A percentile compares a stretch with the other conserved stretches of the same genome.
Conservation (phyloP, 805 yeast species). For the Barnettozyma wickerhamii region DNA sequence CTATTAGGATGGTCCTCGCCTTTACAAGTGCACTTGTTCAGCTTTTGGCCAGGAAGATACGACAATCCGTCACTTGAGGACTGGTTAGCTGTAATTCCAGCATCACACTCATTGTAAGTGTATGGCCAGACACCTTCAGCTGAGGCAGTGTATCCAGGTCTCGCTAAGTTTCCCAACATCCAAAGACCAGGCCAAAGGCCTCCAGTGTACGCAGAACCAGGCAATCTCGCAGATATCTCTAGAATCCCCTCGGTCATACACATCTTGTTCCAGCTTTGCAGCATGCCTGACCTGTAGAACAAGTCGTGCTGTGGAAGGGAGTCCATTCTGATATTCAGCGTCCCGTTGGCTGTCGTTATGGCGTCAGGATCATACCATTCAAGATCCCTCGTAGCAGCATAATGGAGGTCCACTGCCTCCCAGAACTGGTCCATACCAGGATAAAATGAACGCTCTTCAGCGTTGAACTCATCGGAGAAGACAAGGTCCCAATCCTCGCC, state of each 20-base stretch:
- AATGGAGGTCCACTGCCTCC: slow-evolving; percentile 78
- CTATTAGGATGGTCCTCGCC: slow-evolving; percentile 84
- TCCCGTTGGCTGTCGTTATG: slow-evolving; percentile 68
- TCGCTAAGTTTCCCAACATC: slow-evolving; percentile 89
- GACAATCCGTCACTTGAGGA: slow-evolving; percentile 87
- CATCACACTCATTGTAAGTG: slow-evolving; percentile 81
- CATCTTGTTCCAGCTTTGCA: slow-evolving; percentile 87
- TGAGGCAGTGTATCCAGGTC: slow-evolving; percentile 85
- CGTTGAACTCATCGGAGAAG: slow-evolving; percentile 88
- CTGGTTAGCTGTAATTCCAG: slow-evolving; percentile 93
- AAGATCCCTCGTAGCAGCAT: slow-evolving; percentile 82
- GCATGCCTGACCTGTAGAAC: slow-evolving; percentile 85
- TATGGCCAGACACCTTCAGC: slow-evolving; percentile 97
- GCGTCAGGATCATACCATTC: slow-evolving; percentile 98
- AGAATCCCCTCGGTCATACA: slow-evolving; percentile 83
- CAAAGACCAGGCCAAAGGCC: slow-evolving; percentile 98
- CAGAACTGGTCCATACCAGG: slow-evolving; percentile 91
- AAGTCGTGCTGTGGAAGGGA: slow-evolving; percentile 77
- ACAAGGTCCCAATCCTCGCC: slow-evolving; percentile 74
- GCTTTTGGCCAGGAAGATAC: slow-evolving; percentile 78
- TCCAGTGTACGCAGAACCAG: slow-evolving; percentile 69
- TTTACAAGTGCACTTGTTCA: slow-evolving; percentile 73
- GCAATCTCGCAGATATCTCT: slow-evolving; percentile 73
- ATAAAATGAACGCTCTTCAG: slow-evolving; percentile 86
- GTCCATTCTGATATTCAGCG: slow-evolving; percentile 66